Conservation (phyloP, 495 filamentous ascomycete genomes). For the Choiromyces venosus region DNA sequence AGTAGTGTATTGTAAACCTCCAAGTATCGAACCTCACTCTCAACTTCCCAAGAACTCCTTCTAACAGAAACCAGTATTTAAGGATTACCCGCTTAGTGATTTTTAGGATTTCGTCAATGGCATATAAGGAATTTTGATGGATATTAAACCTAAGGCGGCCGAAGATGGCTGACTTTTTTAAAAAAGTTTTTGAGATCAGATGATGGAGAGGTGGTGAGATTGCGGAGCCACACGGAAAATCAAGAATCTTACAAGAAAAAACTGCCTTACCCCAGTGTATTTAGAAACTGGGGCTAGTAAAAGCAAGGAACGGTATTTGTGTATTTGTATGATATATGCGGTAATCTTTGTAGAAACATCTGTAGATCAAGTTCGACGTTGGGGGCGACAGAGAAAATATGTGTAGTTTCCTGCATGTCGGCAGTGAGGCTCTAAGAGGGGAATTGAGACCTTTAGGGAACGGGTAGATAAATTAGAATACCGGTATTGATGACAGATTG, state of each 20-base stretch:
- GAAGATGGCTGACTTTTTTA: not conserved
- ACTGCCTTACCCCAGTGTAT: constrained; percentile 10
- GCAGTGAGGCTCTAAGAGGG: constrained; percentile 29
- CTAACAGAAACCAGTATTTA: not conserved
- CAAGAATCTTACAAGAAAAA: not conserved
- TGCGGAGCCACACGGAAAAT: not conserved
- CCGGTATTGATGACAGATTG: constrained; percentile 11
- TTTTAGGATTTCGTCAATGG: constrained; percentile 23
- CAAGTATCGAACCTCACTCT: not conserved
- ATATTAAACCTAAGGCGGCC: not conserved
- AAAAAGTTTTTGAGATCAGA: constrained; percentile 15
- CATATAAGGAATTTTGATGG: constrained; percentile 8
- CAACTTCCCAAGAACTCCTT: not conserved
- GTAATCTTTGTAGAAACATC: constrained; percentile 18
- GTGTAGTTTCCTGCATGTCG: constrained; percentile 26
- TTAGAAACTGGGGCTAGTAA: constrained; percentile 3
- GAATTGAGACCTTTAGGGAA: constrained; percentile 22
- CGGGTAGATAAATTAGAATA: constrained; percentile 25
- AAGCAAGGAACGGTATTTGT: constrained; percentile 12
- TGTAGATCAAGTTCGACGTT: constrained; percentile 17
- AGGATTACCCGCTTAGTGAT: constrained; percentile 19
- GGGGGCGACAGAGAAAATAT: constrained; percentile 21
- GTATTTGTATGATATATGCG: constrained; percentile 2
- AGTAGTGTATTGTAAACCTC: not conserved
- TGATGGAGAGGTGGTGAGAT: not conserved